Conservation (phyloP, 176 grass and related monocot genomes). For the Rhipidocladum racemiflorum region DNA sequence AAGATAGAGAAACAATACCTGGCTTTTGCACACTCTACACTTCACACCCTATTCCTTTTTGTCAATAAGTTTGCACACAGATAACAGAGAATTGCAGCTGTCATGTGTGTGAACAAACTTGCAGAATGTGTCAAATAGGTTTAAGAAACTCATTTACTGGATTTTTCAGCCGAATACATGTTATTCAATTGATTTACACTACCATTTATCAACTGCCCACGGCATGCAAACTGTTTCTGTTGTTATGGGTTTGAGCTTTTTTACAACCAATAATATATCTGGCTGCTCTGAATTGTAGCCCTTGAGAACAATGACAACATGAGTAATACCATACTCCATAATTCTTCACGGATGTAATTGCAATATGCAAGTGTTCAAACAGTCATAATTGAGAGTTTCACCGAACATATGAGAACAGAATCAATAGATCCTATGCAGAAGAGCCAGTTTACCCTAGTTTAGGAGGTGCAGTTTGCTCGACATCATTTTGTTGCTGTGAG, state of each 20-base stretch:
- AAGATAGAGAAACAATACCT: neutral
- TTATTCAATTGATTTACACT: conserved; percentile 43
- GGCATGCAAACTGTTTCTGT: conserved; percentile 2
- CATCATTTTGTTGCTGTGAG: conserved; percentile 35
- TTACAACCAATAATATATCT: conserved; percentile 26
- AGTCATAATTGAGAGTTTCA: neutral
- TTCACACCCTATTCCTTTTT: neutral
- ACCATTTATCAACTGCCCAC: neutral
- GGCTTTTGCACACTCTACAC: neutral
- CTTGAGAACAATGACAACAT: neutral
- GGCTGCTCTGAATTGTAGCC: conserved; percentile 12
- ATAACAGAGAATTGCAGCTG: neutral
- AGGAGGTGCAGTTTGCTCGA: conserved; percentile 34
- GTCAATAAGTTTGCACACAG: neutral
- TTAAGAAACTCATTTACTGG: conserved; percentile 16
- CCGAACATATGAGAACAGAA: neutral
- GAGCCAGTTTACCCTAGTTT: conserved; percentile 66
- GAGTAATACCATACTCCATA: neutral
- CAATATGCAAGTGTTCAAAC: conserved; percentile 40
- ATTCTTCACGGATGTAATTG: conserved; percentile 46
- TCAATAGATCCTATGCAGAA: conserved; percentile 10
- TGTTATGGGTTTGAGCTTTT: neutral
- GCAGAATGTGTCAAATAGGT: conserved; percentile 15
- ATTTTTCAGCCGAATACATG: conserved; percentile 1
- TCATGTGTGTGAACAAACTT: conserved; percentile 23